A percentile compares a stretch with the other conserved stretches of the same genome.
Evolutionary conservation across 2,329 filamentous ascomycete species (phyloP).

Genomic region (Exophiala xenobiotica): DNA sequence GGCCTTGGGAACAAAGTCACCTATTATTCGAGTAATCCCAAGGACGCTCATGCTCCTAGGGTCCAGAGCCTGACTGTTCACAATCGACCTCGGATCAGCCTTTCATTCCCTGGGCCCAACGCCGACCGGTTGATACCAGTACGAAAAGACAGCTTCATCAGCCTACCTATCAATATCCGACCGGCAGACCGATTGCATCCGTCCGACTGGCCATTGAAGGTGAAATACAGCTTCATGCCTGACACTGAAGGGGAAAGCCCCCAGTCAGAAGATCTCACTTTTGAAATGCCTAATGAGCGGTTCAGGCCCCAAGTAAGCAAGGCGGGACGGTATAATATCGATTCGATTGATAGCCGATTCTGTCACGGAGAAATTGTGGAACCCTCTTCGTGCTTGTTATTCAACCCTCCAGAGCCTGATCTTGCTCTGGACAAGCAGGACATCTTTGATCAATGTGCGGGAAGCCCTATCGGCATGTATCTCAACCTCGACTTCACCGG

Average conservation of each 20-base stretch:
- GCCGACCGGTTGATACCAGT: conserved; percentile 49
- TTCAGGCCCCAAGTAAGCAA: conserved; percentile 69
- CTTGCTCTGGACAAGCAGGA: conserved; percentile 72
- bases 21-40: conserved; percentile 50
- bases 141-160: conserved; percentile 41
- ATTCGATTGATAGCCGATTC: conserved; percentile 72
- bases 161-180: conserved; percentile 61
- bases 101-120: conserved; percentile 66
- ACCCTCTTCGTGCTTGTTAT: conserved; percentile 85
- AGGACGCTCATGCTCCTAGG: conserved; percentile 58
- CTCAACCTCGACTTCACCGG: conserved; percentile 89
- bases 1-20: conserved; percentile 82
- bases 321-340: conserved; percentile 83
- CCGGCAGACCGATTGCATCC: conserved; percentile 62
- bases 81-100: conserved; percentile 72
- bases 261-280: conserved; percentile 57
- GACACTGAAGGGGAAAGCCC: conserved; percentile 67
- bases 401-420: conserved; percentile 86
- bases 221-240: conserved; percentile 81
- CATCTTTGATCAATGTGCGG: conserved; percentile 92
- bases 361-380: conserved; percentile 89
- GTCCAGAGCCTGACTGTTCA: conserved; percentile 81
- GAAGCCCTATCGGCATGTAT: conserved; percentile 84
- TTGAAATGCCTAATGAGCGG: conserved; percentile 37
- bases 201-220: conserved; percentile 65